Evolutionary conservation across 106 monocot species (phyloP), one percentile per base, ranked within the genome.

Genomic region (Hemerocallis citrina): DNA sequence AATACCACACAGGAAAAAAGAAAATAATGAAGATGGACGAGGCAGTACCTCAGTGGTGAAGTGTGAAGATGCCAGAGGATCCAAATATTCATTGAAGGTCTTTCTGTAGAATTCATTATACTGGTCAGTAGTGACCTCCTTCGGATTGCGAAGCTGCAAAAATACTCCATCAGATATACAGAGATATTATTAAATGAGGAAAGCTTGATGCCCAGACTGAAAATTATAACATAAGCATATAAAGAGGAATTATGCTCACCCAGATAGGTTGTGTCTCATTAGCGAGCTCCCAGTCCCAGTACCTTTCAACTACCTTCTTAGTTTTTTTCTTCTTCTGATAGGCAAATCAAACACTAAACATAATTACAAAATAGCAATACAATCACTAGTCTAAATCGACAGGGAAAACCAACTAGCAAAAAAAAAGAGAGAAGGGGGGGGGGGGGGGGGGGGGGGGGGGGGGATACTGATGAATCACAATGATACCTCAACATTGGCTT

Each of bases 21-120:
- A 50, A 50, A 8, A 28, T 25, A 34, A 37, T 0, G 14, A 11
- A 24, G 24, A 31, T 57, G n/a, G 25, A 22, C 29, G 14, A 63
- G 6, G n/a, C 22, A 30, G 40, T 66, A 98, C 98, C 91, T 98
- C 98, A 12, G 98, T 98, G 7, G 87, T 98, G 55, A 98, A 98
- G 61, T 98, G 98, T 29, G 91, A 88, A 35, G 87, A 92, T 16
- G 98, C 98, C 43, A 98, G 61, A 17, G 98, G 98, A 64, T 99
- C 98, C 71, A 99, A 67, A 39, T 88, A 99, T 55, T 99, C 98
- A 64, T 92, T 80, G 52, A 99, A 99, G 6, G 98, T 92, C 58
- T 80, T 99, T 76, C 73, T 99, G 75, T 85, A 99, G 66, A 99
- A 99, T 37, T 99, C 98, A 80, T 99, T 99, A 57, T 99, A 99